phyloP scores from a whole-genome alignment of 2,329 filamentous ascomycete species.

The Hymenoscyphus infarciens region DNA sequence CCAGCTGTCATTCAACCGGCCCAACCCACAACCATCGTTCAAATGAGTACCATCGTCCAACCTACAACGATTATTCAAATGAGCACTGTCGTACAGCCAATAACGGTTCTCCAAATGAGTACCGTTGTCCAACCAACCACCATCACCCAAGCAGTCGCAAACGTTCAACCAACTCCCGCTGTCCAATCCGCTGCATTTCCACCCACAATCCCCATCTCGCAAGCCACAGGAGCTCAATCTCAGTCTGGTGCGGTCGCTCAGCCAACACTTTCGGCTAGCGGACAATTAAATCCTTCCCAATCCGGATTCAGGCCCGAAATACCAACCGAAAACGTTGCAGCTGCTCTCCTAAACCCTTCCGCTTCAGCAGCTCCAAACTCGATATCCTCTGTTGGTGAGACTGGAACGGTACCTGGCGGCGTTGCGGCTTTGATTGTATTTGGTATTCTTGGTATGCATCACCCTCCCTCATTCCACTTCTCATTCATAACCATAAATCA shows the following conservation, averaged over 20 bases:
- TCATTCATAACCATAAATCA: no score
- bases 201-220: background rate
- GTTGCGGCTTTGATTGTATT: background rate
- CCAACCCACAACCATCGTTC: background rate
- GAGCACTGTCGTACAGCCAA: background rate
- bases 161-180: background rate
- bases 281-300: background rate
- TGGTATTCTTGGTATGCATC: background rate
- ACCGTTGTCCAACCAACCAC: background rate
- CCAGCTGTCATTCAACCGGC: background rate
- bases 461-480: background rate
- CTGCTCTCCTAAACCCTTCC: background rate
- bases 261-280: background rate
- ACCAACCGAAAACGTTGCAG: background rate
- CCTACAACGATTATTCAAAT: background rate
- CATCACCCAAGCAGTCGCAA: background rate
- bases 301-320: no score
- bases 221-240: no score
- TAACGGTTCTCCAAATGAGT: background rate
- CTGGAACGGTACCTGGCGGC: background rate
- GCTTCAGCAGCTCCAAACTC: background rate
- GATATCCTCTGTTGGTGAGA: background rate
- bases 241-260: no score
- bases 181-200: background rate
- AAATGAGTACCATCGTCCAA: background rate